Base-by-base conservation (phyloP, 176 grass and related monocot genomes). In the Carex scoparia region DNA sequence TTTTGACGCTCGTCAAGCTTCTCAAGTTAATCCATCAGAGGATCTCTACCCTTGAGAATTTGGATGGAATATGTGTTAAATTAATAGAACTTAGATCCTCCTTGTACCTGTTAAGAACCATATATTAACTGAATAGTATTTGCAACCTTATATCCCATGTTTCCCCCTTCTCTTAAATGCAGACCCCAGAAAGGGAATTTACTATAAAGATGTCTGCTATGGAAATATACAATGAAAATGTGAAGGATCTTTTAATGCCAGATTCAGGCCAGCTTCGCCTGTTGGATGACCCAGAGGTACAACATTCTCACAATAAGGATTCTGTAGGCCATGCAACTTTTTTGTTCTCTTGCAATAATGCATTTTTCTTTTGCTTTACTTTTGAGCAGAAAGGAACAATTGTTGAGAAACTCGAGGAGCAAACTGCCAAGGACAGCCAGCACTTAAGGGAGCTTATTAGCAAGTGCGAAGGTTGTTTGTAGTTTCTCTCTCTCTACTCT, bases 201-300 rank as follows among this genome's bases (percentile, higher is more conserved):
- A 73, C 81, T 32, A 86, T 91, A 42, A 91, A 84, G 79, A 88
- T 91, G 49, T 88, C 89, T 67, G 89, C 89, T 71, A 88, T 91
- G 86, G 89, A 91, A 88, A 99, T 99, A 85, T 99, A 99, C 81
- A 99, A 99, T 87, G 97, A 99, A 86, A 84, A 89, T 73, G 93
- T 99, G 48, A 95, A 89, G 93, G 96, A 99, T 87, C 96, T 99
- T 80, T 86, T 95, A 80, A 88, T 84, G 84, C 93, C 93, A 90
- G 91, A 95, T 57, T 94, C 93, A 90, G 90, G 87, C 14, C 81
- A 87, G 31, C 96, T 99, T 86, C 91, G 96, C 18, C 80, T 99
- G 85, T 88, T 99, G 83, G 96, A 99, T 90, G 96, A 99, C 83
- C 96, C 96, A 16, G 96, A 99, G 96, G 96, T 99, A 81, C 55